Percentiles rank a stretch among this genome's conserved stretches.
These are phyloP conservation scores for Candida krabiensis DNA, from an alignment of 805 yeast genomes.

Conservation along the genomic window DNA sequence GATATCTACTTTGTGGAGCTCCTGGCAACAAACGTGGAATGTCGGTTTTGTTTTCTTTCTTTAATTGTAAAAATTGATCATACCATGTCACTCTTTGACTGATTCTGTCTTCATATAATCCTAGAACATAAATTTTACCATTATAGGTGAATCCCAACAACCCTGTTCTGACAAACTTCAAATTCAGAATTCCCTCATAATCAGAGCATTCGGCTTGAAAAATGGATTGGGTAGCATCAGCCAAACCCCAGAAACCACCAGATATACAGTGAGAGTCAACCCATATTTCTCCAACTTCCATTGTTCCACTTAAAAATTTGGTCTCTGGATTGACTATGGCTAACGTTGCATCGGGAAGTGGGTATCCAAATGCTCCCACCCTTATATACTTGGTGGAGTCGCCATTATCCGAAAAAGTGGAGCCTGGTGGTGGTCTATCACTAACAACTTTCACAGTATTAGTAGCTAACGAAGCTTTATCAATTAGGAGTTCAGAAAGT, in stretches of 20 bases:
- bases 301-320: conserved; percentile 63
- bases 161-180: conserved; percentile 88
- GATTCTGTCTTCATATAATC: conserved; percentile 88
- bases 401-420: conserved; percentile 40
- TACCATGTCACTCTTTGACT: conserved; percentile 73
- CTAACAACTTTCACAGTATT: conserved; percentile 70
- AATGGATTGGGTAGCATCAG: conserved; percentile 65
- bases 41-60: conserved; percentile 8
- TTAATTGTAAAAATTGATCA: conserved; percentile 42
- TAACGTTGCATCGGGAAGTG: conserved; percentile 89
- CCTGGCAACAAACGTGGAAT: conserved; percentile 4
- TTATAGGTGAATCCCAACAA: conserved; percentile 82
- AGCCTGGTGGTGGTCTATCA: conserved; percentile 53
- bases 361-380: conserved; percentile 91
- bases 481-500: conserved; percentile 67
- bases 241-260: conserved; percentile 83
- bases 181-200: conserved; percentile 64
- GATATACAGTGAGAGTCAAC: conserved; percentile 90
- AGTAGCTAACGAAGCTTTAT: conserved; percentile 68
- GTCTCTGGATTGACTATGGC: conserved; percentile 96
- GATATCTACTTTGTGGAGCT: conserved; percentile 50
- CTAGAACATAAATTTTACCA: conserved; percentile 86
- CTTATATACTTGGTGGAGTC: conserved; percentile 54
- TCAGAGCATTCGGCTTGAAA: conserved; percentile 83
- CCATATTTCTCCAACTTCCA: conserved; percentile 96